Evolutionary conservation across 345 rosid genomes (phyloP).

Genomic region (Hypericum perforatum): DNA sequence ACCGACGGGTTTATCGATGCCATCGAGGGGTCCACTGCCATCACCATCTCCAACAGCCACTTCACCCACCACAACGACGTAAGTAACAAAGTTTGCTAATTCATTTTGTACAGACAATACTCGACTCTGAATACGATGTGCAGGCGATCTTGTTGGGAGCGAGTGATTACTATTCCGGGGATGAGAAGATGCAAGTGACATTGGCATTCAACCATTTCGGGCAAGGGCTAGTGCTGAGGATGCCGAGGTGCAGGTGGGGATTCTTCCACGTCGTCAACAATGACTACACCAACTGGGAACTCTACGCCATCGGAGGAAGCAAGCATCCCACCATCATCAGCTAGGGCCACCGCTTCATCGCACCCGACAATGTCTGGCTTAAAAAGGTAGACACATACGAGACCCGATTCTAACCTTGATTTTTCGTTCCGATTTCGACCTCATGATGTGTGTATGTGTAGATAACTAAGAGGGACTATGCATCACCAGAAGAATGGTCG

Average conservation of each 20-base stretch:
- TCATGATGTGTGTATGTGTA: not conserved
- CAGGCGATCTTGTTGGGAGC: slow-evolving; percentile 26
- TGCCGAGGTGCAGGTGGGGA: slow-evolving; percentile 33
- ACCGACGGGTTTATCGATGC: slow-evolving; percentile 23
- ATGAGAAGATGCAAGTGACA: slow-evolving; percentile 22
- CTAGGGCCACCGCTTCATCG: slow-evolving; percentile 23
- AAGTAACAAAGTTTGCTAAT: not conserved
- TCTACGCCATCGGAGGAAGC: slow-evolving; percentile 29
- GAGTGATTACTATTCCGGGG: slow-evolving; percentile 17
- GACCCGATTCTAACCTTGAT: not conserved
- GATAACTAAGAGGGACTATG: slow-evolving; percentile 28
- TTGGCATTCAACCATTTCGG: slow-evolving; percentile 28
- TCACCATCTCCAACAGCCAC: slow-evolving; percentile 22
- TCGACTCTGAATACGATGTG: not conserved
- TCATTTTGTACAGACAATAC: not conserved
- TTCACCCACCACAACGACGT: slow-evolving; percentile 30
- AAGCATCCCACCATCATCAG: slow-evolving; percentile 25
- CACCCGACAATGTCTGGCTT: slow-evolving; percentile 3
- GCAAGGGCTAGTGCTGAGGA: slow-evolving; percentile 25
- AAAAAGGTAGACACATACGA: slow-evolving; percentile 12
- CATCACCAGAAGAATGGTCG: slow-evolving; percentile 15
- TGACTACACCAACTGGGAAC: slow-evolving; percentile 24
- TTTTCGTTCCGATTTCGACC: not conserved
- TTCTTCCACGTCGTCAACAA: slow-evolving; percentile 30
- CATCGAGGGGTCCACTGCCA: slow-evolving; percentile 19